phyloP scores from a whole-genome alignment of 2,329 filamentous ascomycete species.

The Thielaviopsis populi region DNA sequence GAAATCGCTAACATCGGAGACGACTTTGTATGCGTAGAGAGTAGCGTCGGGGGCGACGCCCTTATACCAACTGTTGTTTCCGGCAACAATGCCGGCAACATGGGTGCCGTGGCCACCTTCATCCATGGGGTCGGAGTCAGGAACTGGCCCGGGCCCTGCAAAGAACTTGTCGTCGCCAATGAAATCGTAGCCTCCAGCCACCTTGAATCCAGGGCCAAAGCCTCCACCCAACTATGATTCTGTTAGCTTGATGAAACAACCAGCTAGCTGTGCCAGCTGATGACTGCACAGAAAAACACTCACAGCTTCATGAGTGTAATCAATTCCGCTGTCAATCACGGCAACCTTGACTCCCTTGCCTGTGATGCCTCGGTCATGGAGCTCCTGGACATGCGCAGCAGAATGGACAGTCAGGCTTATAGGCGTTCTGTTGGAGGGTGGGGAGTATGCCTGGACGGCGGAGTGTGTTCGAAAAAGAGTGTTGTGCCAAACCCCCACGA shows the following conservation, averaged over 20 bases:
- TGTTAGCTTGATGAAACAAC: background rate
- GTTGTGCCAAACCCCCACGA: conserved; percentile 26
- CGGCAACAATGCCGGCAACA: conserved; percentile 22
- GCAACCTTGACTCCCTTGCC: conserved; percentile 28
- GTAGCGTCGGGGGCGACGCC: conserved; percentile 21
- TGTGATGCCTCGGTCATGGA: conserved; percentile 26
- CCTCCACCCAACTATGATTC: conserved; percentile 25
- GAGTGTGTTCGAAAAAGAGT: background rate
- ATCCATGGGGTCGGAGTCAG: conserved; percentile 10
- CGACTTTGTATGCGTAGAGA: conserved; percentile 17
- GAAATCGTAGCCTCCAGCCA: conserved; percentile 27
- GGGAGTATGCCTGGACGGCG: background rate
- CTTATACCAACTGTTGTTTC: conserved; percentile 14
- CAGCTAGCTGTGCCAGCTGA: too few species aligned
- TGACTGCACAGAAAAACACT: background rate
- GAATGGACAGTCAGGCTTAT: conserved; percentile 25
- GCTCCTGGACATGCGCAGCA: conserved; percentile 27
- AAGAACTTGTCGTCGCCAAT: conserved; percentile 20
- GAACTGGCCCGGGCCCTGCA: background rate
- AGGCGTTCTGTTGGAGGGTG: conserved; percentile 5
- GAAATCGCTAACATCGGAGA: background rate
- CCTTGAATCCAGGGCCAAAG: conserved; percentile 26
- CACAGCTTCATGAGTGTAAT: conserved; percentile 24
- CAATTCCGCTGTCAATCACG: conserved; percentile 28
- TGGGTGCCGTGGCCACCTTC: conserved; percentile 25